phyloP scores from a whole-genome alignment of 192 early-diverging fungal genomes.

The Linnemannia hyalina region DNA sequence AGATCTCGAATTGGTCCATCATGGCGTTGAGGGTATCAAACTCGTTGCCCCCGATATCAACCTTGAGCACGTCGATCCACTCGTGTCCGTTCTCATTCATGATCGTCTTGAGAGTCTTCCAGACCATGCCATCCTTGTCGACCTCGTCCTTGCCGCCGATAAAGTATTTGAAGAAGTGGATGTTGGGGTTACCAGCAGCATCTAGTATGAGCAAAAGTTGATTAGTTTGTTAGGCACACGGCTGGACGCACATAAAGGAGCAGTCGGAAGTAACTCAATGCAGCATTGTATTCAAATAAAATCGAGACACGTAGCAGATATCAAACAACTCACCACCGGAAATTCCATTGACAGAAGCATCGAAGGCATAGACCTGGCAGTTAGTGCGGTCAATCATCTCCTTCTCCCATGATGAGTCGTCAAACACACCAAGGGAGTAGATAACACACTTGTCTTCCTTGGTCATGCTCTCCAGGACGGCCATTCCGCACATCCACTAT shows the following conservation, averaged over 20 bases:
- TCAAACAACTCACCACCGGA: neutral
- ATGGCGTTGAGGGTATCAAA: neutral
- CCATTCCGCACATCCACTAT: slow-evolving; percentile 22
- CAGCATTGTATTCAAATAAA: too few relatives aligned
- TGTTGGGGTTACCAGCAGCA: slow-evolving; percentile 3
- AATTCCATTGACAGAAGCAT: slow-evolving; percentile 13
- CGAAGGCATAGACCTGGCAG: slow-evolving; percentile 21
- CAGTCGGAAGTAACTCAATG: too few relatives aligned
- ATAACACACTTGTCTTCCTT: slow-evolving; percentile 11
- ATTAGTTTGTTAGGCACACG: too few relatives aligned
- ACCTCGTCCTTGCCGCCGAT: neutral
- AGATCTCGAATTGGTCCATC: neutral
- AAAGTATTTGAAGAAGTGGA: slow-evolving; percentile 20
- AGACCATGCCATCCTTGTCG: neutral
- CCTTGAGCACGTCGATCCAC: slow-evolving; percentile 31
- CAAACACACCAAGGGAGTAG: slow-evolving; percentile 21
- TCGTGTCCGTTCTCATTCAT: slow-evolving; percentile 19
- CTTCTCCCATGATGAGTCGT: slow-evolving; percentile 7
- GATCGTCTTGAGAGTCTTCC: slow-evolving; percentile 2
- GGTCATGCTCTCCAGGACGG: neutral
- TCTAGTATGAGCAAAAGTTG: neutral
- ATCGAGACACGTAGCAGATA: too few relatives aligned
- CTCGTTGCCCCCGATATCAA: slow-evolving; percentile 27
- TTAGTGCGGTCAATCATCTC: slow-evolving; percentile 11
- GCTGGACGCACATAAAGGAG: too few relatives aligned